Evolutionary conservation across 768 basidiomycete genomes (phyloP).

Genomic region (Scleroderma bovista): DNA sequence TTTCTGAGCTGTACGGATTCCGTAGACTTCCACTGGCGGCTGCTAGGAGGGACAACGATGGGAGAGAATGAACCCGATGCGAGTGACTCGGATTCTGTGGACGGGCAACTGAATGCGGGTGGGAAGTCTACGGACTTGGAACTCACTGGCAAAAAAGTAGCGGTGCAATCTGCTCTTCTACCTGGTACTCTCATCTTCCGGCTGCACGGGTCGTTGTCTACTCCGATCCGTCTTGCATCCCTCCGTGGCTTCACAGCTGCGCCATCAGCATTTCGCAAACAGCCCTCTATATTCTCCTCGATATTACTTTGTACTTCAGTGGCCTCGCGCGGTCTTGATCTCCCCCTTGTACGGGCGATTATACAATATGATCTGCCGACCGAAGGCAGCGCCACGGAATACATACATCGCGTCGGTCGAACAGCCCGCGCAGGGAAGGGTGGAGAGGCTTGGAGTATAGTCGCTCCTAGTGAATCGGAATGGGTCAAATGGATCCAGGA

Average conservation of each 20-base stretch:
- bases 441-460: conserved; percentile 93
- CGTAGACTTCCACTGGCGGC: conserved; percentile 93
- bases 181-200: conserved; percentile 81
- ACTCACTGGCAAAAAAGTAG: conserved; percentile 37
- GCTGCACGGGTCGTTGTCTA: conserved; percentile 89
- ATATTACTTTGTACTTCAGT: conserved; percentile 94
- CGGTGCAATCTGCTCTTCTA: conserved; percentile 66
- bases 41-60: conserved; percentile 74
- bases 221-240: conserved; percentile 71
- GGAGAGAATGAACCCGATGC: conserved; percentile 29
- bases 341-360: conserved; percentile 91
- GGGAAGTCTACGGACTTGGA: conserved; percentile 21
- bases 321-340: conserved; percentile 95
- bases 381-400: conserved; percentile 93
- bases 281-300: conserved; percentile 37
- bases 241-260: conserved; percentile 72
- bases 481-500: conserved; percentile 91
- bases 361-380: conserved; percentile 97
- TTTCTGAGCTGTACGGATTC: conserved; percentile 97
- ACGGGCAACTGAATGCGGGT: conserved; percentile 20
- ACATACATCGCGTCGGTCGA: conserved; percentile 93
- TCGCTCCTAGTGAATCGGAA: conserved; percentile 77
- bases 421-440: conserved; percentile 95
- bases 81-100: conserved; percentile 20
- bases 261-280: conserved; percentile 26